Evolutionary conservation across 2,329 filamentous ascomycete genomes (phyloP), one percentile per base, ranked within the genome.

Genomic region (Ceratocystis huliohia): DNA sequence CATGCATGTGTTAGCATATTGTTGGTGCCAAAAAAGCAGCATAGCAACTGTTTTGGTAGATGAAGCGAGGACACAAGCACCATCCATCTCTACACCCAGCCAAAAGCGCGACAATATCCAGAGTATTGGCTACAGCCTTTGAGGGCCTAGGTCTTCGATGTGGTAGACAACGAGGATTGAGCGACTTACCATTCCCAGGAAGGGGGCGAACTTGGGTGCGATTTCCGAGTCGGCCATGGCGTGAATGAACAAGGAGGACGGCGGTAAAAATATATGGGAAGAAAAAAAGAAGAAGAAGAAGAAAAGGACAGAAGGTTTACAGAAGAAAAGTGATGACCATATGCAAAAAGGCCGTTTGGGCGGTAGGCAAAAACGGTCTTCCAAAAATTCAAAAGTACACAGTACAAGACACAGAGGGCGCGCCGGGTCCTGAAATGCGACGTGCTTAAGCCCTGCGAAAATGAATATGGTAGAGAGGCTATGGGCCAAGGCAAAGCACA

Each of bases 141-240:
- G 6, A 20, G 7, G 6, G 15, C 45, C 17, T 13, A 10, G n/a
- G n/a, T 22, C 17, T 22, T 10, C 7, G 46, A 10, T 61, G 65
- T 50, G 50, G 30, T 37, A 33, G 53, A 30, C 22, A 15, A 28
- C 6, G 50, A 13, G 20, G 20, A 22, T 56, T 62, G 68, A 61
- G 63, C 46, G 66, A 78, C 86, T 78, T 80, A 91, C 88, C 88
- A 93, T 91, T 80, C 89, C 89, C 75, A 93, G 82, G 80, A 93
- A 94, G 72, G 89, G 89, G 79, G 89, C 89, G 75, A 92, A 93
- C 78, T 88, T 89, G 72, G 89, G 89, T 68, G 87, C 80, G 69
- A 85, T 77, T 71, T 86, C 84, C 61, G 82, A 83, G 71, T 82
- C 72, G 66, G 76, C 77, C 82, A 84, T 84, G 69, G 62, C 77